A percentile compares a stretch with the other conserved stretches of the same genome.
phyloP scores from a whole-genome alignment of 192 early-diverging fungal genomes.

The Linnemannia zychae region DNA sequence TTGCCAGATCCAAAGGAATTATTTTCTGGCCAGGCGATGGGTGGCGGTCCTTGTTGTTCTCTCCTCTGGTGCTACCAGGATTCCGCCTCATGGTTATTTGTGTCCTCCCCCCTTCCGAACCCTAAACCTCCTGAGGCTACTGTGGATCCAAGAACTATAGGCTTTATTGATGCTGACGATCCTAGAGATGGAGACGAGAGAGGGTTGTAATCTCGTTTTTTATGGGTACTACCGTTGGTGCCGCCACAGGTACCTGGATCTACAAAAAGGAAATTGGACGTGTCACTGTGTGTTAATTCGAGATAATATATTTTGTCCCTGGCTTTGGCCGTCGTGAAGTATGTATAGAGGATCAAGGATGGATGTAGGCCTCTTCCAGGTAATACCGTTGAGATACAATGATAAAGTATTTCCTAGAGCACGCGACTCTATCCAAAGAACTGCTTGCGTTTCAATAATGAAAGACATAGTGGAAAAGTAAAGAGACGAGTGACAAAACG shows the following conservation, averaged over 20 bases:
- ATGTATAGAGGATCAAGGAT: too few species aligned
- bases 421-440: too few species aligned
- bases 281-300: too few species aligned
- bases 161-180: not conserved
- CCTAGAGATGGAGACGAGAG: not conserved
- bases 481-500: not conserved
- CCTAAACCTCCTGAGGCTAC: not conserved
- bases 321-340: too few species aligned
- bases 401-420: too few species aligned
- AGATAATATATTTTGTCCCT: not conserved
- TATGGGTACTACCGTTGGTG: not conserved
- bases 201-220: not conserved
- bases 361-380: too few species aligned
- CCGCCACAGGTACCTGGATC: slow-evolving; percentile 7
- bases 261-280: not conserved
- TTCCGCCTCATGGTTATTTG: slow-evolving; percentile 5
- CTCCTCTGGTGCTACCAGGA: not conserved
- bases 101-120: too few species aligned
- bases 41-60: not conserved
- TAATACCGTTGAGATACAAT: too few species aligned
- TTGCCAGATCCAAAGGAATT: not conserved
- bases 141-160: not conserved
- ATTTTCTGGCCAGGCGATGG: not conserved
- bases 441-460: too few species aligned
- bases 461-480: not conserved